Base-by-base conservation (phyloP, 495 filamentous ascomycete species). In the Xylaria intraflava region DNA sequence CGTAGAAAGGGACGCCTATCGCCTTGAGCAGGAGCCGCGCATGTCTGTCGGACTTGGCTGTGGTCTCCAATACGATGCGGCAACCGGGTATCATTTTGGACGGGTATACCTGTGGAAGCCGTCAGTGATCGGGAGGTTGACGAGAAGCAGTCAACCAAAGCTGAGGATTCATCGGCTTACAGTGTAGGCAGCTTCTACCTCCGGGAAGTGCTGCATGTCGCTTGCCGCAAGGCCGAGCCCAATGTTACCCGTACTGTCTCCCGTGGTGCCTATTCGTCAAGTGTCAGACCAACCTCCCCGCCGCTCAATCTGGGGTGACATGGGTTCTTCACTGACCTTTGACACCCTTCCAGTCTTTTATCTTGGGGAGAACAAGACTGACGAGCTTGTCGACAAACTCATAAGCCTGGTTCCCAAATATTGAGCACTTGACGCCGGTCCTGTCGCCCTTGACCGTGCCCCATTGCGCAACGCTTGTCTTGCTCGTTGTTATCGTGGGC, bases 261-360 rank as follows among this genome's bases (percentile, higher is more conserved):
- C 93, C 52, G 75, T 75, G 23, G 74, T 68, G 22, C 69, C 74
- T 76, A 53, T 41, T 51, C 40, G 9, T 36, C 26, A 30, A 22
- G 26, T 60, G 20, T 52, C 51, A 54, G 39, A 33, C 22, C n/a
- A 41, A 22, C 5, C 30, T 40, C 49, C 14, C n/a, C 10, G 10
- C 33, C 16, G 40, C 16, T n/a, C 14, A 14, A 12, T n/a, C 44
- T 22, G 12, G 22, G 26, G 26, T 42, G 11, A 19, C 6, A 3
- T 26, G 39, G 17, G 12, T 27, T 22, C 31, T 74, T 75, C 62
- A 62, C 52, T 48, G 78, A 57, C 88, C 92, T 66, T 79, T 74
- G 31, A 96, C 76, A 52, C 93, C 93, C 51, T 78, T 77, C 83
- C 89, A 98, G 52, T 98, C 93, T 77, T 96, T 98, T 61, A 97